Percentiles rank a stretch among this genome's conserved stretches.
These are phyloP conservation scores for Lactuca saligna DNA, from an alignment of 129 eudicot species.

Conservation along the genomic window DNA sequence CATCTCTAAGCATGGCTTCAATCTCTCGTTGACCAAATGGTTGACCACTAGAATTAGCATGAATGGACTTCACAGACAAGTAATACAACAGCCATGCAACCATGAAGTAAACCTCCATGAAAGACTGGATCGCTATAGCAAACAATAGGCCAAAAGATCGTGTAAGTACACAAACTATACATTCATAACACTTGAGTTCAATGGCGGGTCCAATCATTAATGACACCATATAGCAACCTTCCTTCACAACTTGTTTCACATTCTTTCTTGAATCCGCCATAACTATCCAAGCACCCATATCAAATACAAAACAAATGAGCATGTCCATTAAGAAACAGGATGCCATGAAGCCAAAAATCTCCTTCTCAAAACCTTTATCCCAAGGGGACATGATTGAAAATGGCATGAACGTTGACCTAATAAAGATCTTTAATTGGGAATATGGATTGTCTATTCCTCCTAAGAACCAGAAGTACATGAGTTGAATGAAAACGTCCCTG, in stretches of 20 bases:
- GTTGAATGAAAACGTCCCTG: slow-evolving; percentile 58
- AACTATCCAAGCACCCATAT: slow-evolving; percentile 64
- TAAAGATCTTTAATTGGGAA: slow-evolving; percentile 53
- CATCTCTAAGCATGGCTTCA: slow-evolving; percentile 49
- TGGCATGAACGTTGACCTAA: slow-evolving; percentile 70
- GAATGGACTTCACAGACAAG: slow-evolving; percentile 58
- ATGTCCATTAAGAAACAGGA: slow-evolving; percentile 61
- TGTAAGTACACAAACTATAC: slow-evolving; percentile 48
- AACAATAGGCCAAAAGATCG: slow-evolving; percentile 41
- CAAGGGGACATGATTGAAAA: slow-evolving; percentile 49
- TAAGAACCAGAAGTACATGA: slow-evolving; percentile 54
- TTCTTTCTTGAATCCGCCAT: slow-evolving; percentile 56
- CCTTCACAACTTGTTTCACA: slow-evolving; percentile 58
- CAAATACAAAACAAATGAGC: slow-evolving; percentile 52
- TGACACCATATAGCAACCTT: slow-evolving; percentile 57
- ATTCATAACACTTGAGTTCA: slow-evolving; percentile 52
- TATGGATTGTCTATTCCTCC: slow-evolving; percentile 69
- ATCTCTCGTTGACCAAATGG: slow-evolving; percentile 58
- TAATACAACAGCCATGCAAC: slow-evolving; percentile 71
- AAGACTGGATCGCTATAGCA: slow-evolving; percentile 47
- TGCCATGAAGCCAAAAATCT: slow-evolving; percentile 46
- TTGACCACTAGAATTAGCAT: slow-evolving; percentile 55
- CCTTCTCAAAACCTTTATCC: slow-evolving; percentile 51
- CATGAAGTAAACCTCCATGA: slow-evolving; percentile 70
- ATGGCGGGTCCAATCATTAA: slow-evolving; percentile 47